Evolutionary conservation across 768 basidiomycete genomes (phyloP), one percentile per base, ranked within the genome.

Genomic region (Boletus patriciae): DNA sequence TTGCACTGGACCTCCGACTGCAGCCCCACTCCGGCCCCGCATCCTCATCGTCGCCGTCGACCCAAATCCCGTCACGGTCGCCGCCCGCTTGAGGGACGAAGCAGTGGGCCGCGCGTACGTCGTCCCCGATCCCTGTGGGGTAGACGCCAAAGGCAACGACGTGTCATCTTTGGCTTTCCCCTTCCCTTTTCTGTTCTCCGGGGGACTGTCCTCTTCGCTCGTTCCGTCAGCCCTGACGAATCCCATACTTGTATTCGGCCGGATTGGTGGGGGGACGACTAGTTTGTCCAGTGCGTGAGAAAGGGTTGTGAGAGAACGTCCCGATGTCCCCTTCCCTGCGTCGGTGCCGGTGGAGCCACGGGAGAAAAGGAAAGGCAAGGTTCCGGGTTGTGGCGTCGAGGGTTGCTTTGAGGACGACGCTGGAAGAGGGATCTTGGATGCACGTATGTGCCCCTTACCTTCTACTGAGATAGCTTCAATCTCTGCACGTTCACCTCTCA

Each of bases 221-320:
- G 15, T 25, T 4, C 44, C 60, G 23, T 77, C 57, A 15, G 42
- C 47, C 5, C 62, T 64, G 50, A 82, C 80, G 67, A 90, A 88
- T 33, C 87, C 89, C 74, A 90, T 71, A 54, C 84, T 88, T 3
- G 87, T 87, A 52, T 80, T 87, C 2, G 89, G 87, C 41, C 87
- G 70, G 23, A 77, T 77, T 4, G 87, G 88, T 3, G 85, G 79
- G 0, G 85, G 87, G 68, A 82, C 80, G 27, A 78, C 77, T n/a
- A 91, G 76, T 64, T 85, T 87, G 65, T 90, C 84, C 27, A 92
- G 72, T 3, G 89, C 89, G 58, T 77, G 79, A 10, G 86, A 83
- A 15, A 91, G 74, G 6, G 80, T 87, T 6, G 83, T 82, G n/a
- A 91, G 69, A 0, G 86, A 81, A 5, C 82, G 62, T 12, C 64